Evolutionary conservation across 441 rosid genomes (phyloP).

Genomic region (Euphorbia corollata): DNA sequence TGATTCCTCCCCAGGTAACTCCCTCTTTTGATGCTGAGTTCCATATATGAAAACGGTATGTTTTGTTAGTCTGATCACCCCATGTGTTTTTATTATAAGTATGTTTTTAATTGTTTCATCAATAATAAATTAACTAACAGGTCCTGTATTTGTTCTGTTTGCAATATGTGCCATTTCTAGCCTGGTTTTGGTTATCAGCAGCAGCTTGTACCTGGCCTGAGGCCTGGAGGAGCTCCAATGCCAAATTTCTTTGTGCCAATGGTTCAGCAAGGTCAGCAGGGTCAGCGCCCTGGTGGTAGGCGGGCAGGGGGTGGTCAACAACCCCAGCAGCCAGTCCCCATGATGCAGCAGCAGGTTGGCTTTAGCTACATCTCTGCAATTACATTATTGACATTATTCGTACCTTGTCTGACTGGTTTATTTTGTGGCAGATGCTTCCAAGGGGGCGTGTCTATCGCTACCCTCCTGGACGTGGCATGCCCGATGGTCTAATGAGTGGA

Average conservation of each 20-base stretch:
- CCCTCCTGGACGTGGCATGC: slow-evolving; percentile 60
- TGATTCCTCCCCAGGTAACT: slow-evolving; percentile 57
- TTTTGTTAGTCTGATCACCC: neutral
- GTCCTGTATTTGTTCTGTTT: neutral
- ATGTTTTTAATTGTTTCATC: neutral
- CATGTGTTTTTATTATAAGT: neutral
- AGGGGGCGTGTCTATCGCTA: slow-evolving; percentile 65
- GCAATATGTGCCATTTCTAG: slow-evolving; percentile 21
- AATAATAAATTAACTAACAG: neutral
- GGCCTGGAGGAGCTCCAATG: slow-evolving; percentile 61
- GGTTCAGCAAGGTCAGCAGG: slow-evolving; percentile 66
- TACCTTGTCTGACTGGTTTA: slow-evolving; percentile 1
- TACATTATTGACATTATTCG: neutral
- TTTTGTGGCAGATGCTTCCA: slow-evolving; percentile 48
- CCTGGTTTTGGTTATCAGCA: slow-evolving; percentile 72
- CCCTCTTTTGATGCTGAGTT: slow-evolving; percentile 9
- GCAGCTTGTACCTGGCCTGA: slow-evolving; percentile 72
- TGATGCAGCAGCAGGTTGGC: slow-evolving; percentile 65
- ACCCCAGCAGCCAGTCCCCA: slow-evolving; percentile 51
- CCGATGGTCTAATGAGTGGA: slow-evolving; percentile 40
- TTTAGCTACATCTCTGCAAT: neutral
- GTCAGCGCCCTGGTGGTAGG: slow-evolving; percentile 61
- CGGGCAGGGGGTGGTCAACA: slow-evolving; percentile 56
- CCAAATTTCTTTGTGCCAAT: slow-evolving; percentile 64
- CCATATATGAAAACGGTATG: neutral